Evolutionary conservation across 768 basidiomycete genomes (phyloP).

Genomic region (Collybia sordida): DNA sequence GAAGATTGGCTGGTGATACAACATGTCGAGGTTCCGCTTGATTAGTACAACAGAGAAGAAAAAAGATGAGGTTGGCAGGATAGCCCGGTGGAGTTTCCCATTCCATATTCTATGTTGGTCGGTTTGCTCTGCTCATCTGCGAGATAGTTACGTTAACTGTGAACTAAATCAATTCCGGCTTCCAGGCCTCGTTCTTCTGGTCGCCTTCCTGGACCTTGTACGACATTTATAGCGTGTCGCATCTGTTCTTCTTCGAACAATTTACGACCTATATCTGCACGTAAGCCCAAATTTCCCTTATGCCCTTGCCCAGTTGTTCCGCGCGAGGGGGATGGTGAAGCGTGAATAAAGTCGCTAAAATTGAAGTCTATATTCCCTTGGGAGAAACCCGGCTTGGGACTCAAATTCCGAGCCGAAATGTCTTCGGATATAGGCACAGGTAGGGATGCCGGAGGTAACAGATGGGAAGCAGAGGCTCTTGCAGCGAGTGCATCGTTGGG

Average conservation of each 20-base stretch:
- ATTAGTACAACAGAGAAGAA: slow-evolving; percentile 39
- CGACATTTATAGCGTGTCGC: slow-evolving; percentile 32
- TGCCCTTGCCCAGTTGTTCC: slow-evolving; percentile 27
- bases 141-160: slow-evolving; percentile 26
- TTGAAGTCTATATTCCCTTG: slow-evolving; percentile 50
- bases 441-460: slow-evolving; percentile 32
- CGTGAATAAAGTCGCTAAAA: slow-evolving; percentile 71
- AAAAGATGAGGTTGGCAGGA: slow-evolving; percentile 14
- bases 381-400: slow-evolving; percentile 35
- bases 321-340: slow-evolving; percentile 61
- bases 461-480: slow-evolving; percentile 15
- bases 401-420: slow-evolving; percentile 12
- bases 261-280: slow-evolving; percentile 64
- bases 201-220: slow-evolving; percentile 24
- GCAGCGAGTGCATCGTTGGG: slow-evolving; percentile 1
- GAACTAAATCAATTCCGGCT: slow-evolving; percentile 45
- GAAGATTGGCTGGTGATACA: slow-evolving; percentile 38
- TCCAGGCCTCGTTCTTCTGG: slow-evolving; percentile 32
- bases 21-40: slow-evolving; percentile 35
- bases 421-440: slow-evolving; percentile 24
- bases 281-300: slow-evolving; percentile 47
- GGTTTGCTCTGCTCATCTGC: slow-evolving; percentile 8
- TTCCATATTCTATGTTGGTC: slow-evolving; percentile 19
- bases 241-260: slow-evolving; percentile 72
- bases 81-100: slow-evolving; percentile 8